These are phyloP conservation scores for Calonectria ilicicola DNA, from an alignment of 2,329 filamentous ascomycete genomes.

Conservation along the genomic window DNA sequence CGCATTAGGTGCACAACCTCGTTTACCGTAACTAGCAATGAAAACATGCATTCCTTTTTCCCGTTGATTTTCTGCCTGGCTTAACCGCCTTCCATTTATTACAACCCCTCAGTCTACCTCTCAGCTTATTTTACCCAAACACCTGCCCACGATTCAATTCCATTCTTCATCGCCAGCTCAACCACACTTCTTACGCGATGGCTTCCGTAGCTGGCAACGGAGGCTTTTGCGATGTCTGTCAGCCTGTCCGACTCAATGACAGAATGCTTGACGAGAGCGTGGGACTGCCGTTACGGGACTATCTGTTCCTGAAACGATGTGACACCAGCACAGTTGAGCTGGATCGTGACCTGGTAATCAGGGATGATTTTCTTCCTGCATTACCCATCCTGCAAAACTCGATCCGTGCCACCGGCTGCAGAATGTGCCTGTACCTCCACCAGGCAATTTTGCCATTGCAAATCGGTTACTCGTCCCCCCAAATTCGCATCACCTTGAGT, in stretches of 20 bases:
- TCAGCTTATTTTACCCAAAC: not conserved
- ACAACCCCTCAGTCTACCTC: not conserved
- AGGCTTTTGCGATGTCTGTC: not conserved
- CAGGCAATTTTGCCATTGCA: not conserved
- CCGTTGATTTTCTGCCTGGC: not conserved
- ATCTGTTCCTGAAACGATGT: not conserved
- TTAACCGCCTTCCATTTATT: constrained; percentile 1
- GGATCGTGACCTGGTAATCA: not conserved
- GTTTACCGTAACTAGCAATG: not conserved
- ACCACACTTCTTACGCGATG: not conserved
- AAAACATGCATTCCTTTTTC: not conserved
- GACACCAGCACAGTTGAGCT: not conserved
- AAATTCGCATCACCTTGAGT: not conserved
- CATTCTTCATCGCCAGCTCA: not conserved
- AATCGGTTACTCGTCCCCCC: not conserved
- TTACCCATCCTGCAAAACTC: not conserved
- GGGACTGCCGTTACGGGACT: not conserved
- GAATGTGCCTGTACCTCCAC: constrained; percentile 1
- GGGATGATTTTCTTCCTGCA: not conserved
- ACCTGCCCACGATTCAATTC: not conserved
- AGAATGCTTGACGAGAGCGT: not conserved
- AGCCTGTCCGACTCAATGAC: not conserved
- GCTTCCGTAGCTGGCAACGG: not conserved
- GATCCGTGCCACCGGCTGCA: not conserved
- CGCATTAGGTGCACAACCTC: not conserved